Conservation (phyloP, 1,284 basidiomycete species). For the Trametes versicolor region DNA sequence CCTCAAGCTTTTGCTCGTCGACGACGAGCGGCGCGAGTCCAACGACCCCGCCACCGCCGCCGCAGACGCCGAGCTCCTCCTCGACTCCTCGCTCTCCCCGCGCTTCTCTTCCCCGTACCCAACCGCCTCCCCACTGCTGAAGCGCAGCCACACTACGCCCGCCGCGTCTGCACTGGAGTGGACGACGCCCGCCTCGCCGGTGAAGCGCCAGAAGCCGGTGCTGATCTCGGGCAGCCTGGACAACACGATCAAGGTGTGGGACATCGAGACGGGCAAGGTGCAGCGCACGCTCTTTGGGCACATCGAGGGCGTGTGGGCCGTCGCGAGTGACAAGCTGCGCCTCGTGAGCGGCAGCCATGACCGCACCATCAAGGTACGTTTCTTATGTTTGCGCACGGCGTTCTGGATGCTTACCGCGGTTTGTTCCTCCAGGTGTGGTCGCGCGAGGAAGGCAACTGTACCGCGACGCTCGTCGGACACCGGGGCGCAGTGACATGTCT, state of each 20-base stretch:
- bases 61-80: constrained; percentile 29
- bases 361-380: constrained; percentile 86
- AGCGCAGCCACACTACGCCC: constrained; percentile 13
- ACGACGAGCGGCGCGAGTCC: constrained; percentile 36
- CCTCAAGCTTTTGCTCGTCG: constrained; percentile 72
- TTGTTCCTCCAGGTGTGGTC: constrained; percentile 81
- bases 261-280: constrained; percentile 87
- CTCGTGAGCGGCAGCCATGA: constrained; percentile 95
- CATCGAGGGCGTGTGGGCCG: constrained; percentile 96
- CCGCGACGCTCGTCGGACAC: constrained; percentile 93
- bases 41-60: constrained; percentile 16
- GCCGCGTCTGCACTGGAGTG: background rate
- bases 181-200: constrained; percentile 8
- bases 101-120: constrained; percentile 2
- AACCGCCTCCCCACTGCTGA: constrained; percentile 14
- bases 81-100: constrained; percentile 21
- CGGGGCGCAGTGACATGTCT: constrained; percentile 94
- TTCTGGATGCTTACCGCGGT: constrained; percentile 24
- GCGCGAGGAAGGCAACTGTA: constrained; percentile 88
- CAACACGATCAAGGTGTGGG: constrained; percentile 98
- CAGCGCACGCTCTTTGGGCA: constrained; percentile 93
- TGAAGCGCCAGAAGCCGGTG: constrained; percentile 61
- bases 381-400: constrained; percentile 18
- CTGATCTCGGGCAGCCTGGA: constrained; percentile 93
- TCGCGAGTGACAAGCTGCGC: constrained; percentile 92